Percentiles rank a stretch among this genome's conserved stretches.
Evolutionary conservation across 2,329 filamentous ascomycete species (phyloP).

Genomic region (Cladosporium sp.): DNA sequence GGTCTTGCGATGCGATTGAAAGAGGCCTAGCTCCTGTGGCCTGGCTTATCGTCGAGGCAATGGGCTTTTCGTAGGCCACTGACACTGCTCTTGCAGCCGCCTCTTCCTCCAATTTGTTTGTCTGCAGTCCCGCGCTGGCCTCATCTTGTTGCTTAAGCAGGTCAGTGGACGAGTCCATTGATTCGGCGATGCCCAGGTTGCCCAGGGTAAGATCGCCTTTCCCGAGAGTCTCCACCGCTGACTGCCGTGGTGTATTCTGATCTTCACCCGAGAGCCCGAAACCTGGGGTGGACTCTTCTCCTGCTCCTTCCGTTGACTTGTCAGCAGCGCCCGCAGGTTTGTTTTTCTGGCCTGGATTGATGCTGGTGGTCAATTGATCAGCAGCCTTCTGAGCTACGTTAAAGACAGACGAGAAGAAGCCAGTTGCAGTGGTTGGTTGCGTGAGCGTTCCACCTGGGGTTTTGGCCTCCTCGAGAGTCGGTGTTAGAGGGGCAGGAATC

Average conservation of each 20-base stretch:
- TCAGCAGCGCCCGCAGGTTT: slow-evolving; percentile 24
- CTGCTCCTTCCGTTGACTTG: slow-evolving; percentile 20
- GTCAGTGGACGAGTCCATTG: slow-evolving; percentile 53
- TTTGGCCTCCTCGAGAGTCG: slow-evolving; percentile 65
- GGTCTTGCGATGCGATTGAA: slow-evolving; percentile 35
- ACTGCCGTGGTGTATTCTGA: slow-evolving; percentile 49
- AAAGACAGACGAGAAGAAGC: slow-evolving; percentile 92
- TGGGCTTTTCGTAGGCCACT: slow-evolving; percentile 50
- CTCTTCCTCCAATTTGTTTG: slow-evolving; percentile 52
- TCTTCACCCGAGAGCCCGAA: slow-evolving; percentile 37
- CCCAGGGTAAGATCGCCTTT: slow-evolving; percentile 83
- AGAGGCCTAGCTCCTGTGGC: slow-evolving; percentile 32
- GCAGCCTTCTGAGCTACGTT: slow-evolving; percentile 91
- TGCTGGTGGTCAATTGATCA: slow-evolving; percentile 64
- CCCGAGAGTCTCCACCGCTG: slow-evolving; percentile 82
- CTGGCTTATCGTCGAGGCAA: slow-evolving; percentile 24
- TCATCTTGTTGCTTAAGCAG: slow-evolving; percentile 46
- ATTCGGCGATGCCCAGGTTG: slow-evolving; percentile 69
- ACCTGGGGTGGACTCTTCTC: slow-evolving; percentile 39
- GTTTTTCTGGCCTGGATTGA: slow-evolving; percentile 56
- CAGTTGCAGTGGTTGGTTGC: slow-evolving; percentile 41
- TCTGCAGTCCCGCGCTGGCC: slow-evolving; percentile 43
- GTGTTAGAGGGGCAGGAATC: slow-evolving; percentile 65
- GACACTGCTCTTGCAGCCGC: slow-evolving; percentile 55
- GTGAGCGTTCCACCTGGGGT: slow-evolving; percentile 50